Percentiles rank a stretch among this genome's conserved stretches.
These are phyloP conservation scores for Termitomyces sp. DNA, from an alignment of 768 basidiomycete genomes.

Conservation along the genomic window DNA sequence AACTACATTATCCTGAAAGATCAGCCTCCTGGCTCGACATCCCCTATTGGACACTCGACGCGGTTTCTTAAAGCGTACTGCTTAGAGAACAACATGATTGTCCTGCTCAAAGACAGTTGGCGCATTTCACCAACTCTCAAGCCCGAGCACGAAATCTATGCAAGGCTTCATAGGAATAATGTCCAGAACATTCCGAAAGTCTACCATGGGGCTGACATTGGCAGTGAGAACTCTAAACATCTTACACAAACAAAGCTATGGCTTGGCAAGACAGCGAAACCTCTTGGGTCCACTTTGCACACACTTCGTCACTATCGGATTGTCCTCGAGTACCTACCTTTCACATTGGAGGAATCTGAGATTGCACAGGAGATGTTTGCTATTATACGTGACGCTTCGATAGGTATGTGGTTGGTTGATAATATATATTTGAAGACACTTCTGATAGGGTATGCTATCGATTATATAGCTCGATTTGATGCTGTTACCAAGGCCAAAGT, in stretches of 20 bases:
- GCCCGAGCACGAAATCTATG: conserved; percentile 1
- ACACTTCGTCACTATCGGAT: neutral
- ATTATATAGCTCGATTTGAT: neutral
- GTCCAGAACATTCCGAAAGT: neutral
- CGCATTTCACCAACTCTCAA: neutral
- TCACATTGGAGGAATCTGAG: neutral
- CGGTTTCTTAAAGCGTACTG: neutral
- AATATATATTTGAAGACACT: neutral
- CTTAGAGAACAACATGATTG: neutral
- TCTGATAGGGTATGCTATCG: neutral
- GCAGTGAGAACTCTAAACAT: neutral
- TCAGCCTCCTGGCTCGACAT: neutral
- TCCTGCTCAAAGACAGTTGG: conserved; percentile 1
- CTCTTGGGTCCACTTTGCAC: neutral
- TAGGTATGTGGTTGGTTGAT: neutral
- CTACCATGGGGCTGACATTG: neutral
- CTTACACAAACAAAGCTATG: neutral
- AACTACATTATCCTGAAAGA: neutral
- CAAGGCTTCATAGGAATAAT: neutral
- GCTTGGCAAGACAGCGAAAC: neutral
- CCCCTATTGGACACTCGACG: neutral
- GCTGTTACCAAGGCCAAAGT: neutral
- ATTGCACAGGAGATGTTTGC: neutral
- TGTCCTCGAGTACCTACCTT: neutral
- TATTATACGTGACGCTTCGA: neutral